Evolutionary conservation across 345 rosid genomes (phyloP).

Genomic region (Combretum micranthum): DNA sequence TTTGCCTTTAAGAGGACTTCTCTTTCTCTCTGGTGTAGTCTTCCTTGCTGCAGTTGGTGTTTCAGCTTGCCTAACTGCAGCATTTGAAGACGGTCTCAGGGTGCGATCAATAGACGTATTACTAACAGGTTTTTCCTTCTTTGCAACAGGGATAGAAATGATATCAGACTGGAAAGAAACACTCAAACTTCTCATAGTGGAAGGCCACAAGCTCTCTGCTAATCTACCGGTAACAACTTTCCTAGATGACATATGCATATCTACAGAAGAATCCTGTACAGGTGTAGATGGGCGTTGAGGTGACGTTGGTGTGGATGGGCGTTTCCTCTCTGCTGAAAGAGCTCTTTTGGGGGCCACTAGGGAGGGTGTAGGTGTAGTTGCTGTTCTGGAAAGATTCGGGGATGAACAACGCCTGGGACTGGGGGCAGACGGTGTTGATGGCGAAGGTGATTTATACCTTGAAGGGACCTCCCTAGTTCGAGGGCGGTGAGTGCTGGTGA

Average conservation of each 20-base stretch:
- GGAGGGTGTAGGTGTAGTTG: slow-evolving; percentile 31
- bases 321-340: slow-evolving; percentile 79
- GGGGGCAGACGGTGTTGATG: slow-evolving; percentile 34
- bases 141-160: slow-evolving; percentile 71
- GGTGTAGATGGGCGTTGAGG: slow-evolving; percentile 53
- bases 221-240: slow-evolving; percentile 55
- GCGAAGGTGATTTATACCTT: slow-evolving; percentile 78
- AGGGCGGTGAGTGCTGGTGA: slow-evolving; percentile 39
- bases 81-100: slow-evolving; percentile 79
- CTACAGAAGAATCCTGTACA: slow-evolving; percentile 51
- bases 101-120: slow-evolving; percentile 60
- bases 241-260: slow-evolving; percentile 48
- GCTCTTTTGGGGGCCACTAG: slow-evolving; percentile 64
- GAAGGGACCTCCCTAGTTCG: slow-evolving; percentile 63
- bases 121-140: slow-evolving; percentile 70
- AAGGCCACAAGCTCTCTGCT: slow-evolving; percentile 97
- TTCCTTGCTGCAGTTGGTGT: slow-evolving; percentile 44
- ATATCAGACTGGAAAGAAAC: slow-evolving; percentile 91
- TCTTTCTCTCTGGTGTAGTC: slow-evolving; percentile 74
- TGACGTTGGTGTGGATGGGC: slow-evolving; percentile 74
- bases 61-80: slow-evolving; percentile 58
- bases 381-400: slow-evolving; percentile 55
- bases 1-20: slow-evolving; percentile 81
- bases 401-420: slow-evolving; percentile 65
- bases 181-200: slow-evolving; percentile 96